Conservation (phyloP, 2,329 filamentous ascomycete species). For the Herpotrichia juniperi region DNA sequence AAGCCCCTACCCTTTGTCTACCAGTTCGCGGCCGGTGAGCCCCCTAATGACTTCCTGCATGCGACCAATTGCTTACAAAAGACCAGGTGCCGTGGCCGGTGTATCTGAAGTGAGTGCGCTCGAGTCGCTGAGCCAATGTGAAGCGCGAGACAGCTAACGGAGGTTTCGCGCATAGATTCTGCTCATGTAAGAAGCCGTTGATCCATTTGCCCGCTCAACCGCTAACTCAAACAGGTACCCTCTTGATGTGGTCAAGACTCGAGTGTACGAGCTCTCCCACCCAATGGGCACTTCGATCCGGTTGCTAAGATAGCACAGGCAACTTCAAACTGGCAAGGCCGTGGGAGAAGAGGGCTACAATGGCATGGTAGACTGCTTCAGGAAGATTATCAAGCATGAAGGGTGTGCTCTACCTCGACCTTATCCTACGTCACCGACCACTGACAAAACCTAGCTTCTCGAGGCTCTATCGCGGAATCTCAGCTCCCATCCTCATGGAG, state of each 20-base stretch:
- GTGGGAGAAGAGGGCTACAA: conserved; percentile 85
- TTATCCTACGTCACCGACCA: background rate
- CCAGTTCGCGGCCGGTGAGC: conserved; percentile 89
- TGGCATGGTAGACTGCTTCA: conserved; percentile 98
- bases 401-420: conserved; percentile 64
- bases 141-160: conserved; percentile 30
- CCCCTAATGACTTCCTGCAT: conserved; percentile 28
- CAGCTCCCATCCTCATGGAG: conserved; percentile 96
- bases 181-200: conserved; percentile 69
- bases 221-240: conserved; percentile 75
- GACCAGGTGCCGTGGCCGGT: conserved; percentile 85
- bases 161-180: conserved; percentile 68
- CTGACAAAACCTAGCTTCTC: conserved; percentile 66
- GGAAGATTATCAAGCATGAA: conserved; percentile 95
- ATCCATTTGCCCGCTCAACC: background rate
- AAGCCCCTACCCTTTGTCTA: conserved; percentile 90
- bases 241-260: conserved; percentile 96
- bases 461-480: conserved; percentile 93
- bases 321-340: conserved; percentile 79
- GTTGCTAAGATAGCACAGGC: conserved; percentile 60
- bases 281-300: conserved; percentile 3
- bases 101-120: conserved; percentile 82
- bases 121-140: conserved; percentile 13
- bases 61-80: conserved; percentile 38
- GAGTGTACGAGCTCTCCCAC: conserved; percentile 70